Evolutionary conservation across 768 basidiomycete species (phyloP).

Genomic region (Boletus vinaceobasis): DNA sequence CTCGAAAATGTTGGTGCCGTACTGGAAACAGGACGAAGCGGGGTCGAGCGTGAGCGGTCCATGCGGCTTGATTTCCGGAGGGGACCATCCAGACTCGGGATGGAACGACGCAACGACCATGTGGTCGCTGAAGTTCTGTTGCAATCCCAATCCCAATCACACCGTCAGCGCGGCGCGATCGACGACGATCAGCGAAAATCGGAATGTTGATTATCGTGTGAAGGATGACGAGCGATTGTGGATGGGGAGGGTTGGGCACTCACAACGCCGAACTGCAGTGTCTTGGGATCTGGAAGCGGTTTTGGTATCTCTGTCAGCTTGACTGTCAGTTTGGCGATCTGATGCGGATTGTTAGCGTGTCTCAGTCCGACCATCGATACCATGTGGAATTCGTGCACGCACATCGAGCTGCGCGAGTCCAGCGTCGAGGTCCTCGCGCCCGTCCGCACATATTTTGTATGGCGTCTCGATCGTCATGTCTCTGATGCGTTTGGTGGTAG

Average conservation of each 20-base stretch:
- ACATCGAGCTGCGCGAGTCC: slow-evolving; percentile 17
- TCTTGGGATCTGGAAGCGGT: slow-evolving; percentile 44
- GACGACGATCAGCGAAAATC: neutral
- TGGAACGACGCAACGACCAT: slow-evolving; percentile 71
- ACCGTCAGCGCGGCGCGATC: neutral
- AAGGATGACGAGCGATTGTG: no score
- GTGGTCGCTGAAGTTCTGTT: slow-evolving; percentile 49
- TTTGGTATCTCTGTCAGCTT: slow-evolving; percentile 47
- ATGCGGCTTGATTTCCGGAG: slow-evolving; percentile 72
- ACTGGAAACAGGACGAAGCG: slow-evolving; percentile 53
- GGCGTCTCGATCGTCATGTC: slow-evolving; percentile 6
- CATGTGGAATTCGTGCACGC: neutral
- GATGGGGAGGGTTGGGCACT: neutral
- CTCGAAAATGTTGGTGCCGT: slow-evolving; percentile 58
- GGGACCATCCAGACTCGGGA: slow-evolving; percentile 62
- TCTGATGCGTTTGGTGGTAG: neutral
- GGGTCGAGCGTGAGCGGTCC: slow-evolving; percentile 59
- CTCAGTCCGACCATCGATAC: neutral
- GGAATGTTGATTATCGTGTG: neutral
- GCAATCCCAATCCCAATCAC: neutral
- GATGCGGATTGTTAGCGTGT: neutral
- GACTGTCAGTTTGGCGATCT: slow-evolving; percentile 58
- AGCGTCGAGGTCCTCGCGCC: neutral
- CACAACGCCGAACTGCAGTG: slow-evolving; percentile 58
- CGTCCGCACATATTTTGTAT: neutral